phyloP scores from a whole-genome alignment of 179 eudicot genomes.

The Drosera spatulata region DNA sequence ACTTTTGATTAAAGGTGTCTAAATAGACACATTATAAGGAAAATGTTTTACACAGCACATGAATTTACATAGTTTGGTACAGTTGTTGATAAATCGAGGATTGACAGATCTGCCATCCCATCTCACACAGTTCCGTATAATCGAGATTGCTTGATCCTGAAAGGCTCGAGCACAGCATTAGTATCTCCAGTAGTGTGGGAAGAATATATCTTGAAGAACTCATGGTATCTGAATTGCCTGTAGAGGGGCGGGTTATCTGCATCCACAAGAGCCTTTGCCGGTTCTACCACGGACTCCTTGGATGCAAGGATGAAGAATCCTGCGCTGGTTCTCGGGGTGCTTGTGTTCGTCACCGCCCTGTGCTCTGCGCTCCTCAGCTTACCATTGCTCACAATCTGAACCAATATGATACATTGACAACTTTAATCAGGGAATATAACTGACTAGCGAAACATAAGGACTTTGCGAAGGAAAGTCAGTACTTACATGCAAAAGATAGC shows the following conservation, averaged over 20 bases:
- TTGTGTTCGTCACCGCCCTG: conserved; percentile 29
- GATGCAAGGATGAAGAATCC: conserved; percentile 21
- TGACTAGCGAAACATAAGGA: too few species aligned
- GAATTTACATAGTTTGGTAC: too few species aligned
- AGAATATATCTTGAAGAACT: conserved; percentile 17
- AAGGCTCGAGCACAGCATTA: conserved; percentile 10
- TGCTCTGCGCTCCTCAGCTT: conserved; percentile 23
- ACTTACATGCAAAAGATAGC: conserved; percentile 26
- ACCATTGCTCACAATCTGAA: conserved; percentile 31
- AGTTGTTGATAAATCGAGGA: too few species aligned
- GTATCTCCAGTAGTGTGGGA: conserved; percentile 8
- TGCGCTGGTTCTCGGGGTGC: conserved; percentile 13
- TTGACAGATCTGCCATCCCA: too few species aligned
- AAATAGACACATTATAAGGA: too few species aligned
- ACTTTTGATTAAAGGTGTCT: too few species aligned
- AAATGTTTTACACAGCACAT: too few species aligned
- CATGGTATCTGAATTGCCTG: conserved; percentile 15
- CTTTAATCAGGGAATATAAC: too few species aligned
- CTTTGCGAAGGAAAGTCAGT: too few species aligned
- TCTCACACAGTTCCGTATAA: too few species aligned
- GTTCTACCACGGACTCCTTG: conserved; percentile 17
- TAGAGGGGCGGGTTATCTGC: conserved; percentile 26
- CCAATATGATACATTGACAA: not conserved
- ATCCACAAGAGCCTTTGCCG: conserved; percentile 27
- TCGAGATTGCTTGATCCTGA: conserved; percentile 1